Base-by-base conservation (phyloP, 1,139 yeast genomes). In the Diutina siamensis region DNA sequence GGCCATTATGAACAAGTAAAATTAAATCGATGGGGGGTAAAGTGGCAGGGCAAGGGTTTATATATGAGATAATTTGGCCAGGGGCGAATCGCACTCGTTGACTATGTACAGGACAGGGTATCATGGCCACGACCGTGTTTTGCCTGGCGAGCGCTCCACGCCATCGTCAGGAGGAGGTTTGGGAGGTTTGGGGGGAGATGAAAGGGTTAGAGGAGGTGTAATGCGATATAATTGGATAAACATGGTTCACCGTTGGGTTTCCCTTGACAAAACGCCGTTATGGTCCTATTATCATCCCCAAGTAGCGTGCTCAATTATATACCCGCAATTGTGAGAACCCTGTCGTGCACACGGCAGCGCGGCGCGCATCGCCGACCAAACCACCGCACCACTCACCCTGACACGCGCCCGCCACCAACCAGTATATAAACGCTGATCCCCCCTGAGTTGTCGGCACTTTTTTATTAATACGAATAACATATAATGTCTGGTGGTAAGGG, bases 401-500 rank as follows among this genome's bases (percentile, higher is more conserved):
- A n/a, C n/a, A n/a, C n/a, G 28, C 10, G 28, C 5, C 10, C 9
- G 28, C 28, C 28, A 25, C 10, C 5, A 10, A 7, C 28, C 5
- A 7, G 5, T 5, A 10, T 25, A 25, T 25, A 5, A 10, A 25
- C 28, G 10, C 28, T 10, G 10, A 25, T 7, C 28, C 9, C 28
- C 9, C 28, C 10, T 10, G 28, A 25, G 10, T 25, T 25, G 28
- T 25, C 28, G 28, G 9, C 28, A 25, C 28, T 38, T 38, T 38
- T 38, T 38, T 25, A 25, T 25, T 25, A 25, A 25, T 38, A 13
- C 40, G 22, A 38, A 38, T 15, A 38, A 25, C 35, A 41, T 21
- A 61, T 44, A 78, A 88, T 88, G 96, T 86, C 97, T 67, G 96
- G 96, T 70, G 97, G 97, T 71, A 89, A 89, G 83, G 97, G 97